Evolutionary conservation across 2,329 filamentous ascomycete species (phyloP), one percentile per base, ranked within the genome.

Genomic region (Ophiostoma piceae): DNA sequence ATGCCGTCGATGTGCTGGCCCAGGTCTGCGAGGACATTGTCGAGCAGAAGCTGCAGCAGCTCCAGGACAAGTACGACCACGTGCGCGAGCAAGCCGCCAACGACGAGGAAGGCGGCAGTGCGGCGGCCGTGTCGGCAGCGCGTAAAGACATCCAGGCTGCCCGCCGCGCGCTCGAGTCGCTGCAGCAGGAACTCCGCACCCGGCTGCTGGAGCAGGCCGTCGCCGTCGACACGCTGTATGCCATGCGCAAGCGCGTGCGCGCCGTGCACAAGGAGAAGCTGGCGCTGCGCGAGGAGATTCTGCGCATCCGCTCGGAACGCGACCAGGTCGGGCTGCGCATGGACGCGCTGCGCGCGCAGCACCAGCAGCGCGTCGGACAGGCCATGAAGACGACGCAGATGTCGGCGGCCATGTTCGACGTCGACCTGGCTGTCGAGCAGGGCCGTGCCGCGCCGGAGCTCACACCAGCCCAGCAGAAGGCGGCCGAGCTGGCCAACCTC

Each of bases 1-100:
- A 87, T 66, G 82, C 85, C 0, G 80, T 90, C 2, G 88, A 90
- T 73, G 87, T 90, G 1, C 80, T 90, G 51, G 81, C 84, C 6
- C 84, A 88, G 72, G 81, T 89, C 16, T 89, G 85, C 75, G 83
- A 87, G 43, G 87, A 90, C 74, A 81, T 88, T 41, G 80, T 88
- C 26, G 81, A 81, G n/a, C 78, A 80, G 2, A 83, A 80, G 16
- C 75, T 88, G 41, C 78, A 79, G 1, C 82, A 82, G 66, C 76
- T 88, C 1, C 78, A 82, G 62, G 80, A 84, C 41, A 78, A 80
- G 67, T 67, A 68, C 47, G 62, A 70, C 11, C 47, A 67, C n/a
- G 32, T 65, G 12, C 60, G 68, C 8, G 60, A 69, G 29, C 41
- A 51, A 11, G 77, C 77, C 0, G 76, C 74, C 3, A 35, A 66